phyloP scores from a whole-genome alignment of 2,329 filamentous ascomycete genomes.

The Drechmeria coniospora region DNA sequence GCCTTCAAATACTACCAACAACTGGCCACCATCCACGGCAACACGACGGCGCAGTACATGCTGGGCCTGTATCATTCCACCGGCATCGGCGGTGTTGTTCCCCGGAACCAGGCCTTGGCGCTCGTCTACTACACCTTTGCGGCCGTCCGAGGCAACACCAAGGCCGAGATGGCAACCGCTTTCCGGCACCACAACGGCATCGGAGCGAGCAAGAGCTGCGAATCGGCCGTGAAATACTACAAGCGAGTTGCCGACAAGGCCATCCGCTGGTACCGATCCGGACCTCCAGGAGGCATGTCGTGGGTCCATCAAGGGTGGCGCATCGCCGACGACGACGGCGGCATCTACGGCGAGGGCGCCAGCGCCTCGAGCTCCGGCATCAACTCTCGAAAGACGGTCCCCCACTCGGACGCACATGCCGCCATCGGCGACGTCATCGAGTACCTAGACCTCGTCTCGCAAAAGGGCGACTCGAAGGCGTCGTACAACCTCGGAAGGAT shows the following conservation, averaged over 20 bases:
- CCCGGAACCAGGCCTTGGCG: slow-evolving; percentile 78
- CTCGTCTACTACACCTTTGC: slow-evolving; percentile 91
- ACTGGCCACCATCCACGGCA: slow-evolving; percentile 63
- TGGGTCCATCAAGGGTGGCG: slow-evolving; percentile 68
- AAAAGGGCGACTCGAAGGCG: slow-evolving; percentile 78
- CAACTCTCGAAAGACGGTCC: slow-evolving; percentile 59
- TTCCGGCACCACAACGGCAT: slow-evolving; percentile 78
- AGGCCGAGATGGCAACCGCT: slow-evolving; percentile 85
- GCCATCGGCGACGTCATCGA: slow-evolving; percentile 89
- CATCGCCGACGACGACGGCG: slow-evolving; percentile 79
- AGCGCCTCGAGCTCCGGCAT: slow-evolving; percentile 76
- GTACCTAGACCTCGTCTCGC: slow-evolving; percentile 78
- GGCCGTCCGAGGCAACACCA: slow-evolving; percentile 64
- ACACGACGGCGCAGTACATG: slow-evolving; percentile 91
- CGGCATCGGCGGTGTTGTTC: slow-evolving; percentile 66
- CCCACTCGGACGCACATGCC: slow-evolving; percentile 67
- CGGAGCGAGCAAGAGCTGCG: slow-evolving; percentile 71
- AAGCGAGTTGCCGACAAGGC: slow-evolving; percentile 88
- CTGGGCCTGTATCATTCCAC: slow-evolving; percentile 91
- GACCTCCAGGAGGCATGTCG: slow-evolving; percentile 72
- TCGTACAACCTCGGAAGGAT: slow-evolving; percentile 75
- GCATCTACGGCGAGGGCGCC: slow-evolving; percentile 88
- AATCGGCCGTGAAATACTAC: slow-evolving; percentile 75
- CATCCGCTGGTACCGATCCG: slow-evolving; percentile 72
- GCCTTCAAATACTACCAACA: slow-evolving; percentile 72